Evolutionary conservation across 2,329 filamentous ascomycete species (phyloP), one percentile per base, ranked within the genome.

Genomic region (Metarhizium humberi): DNA sequence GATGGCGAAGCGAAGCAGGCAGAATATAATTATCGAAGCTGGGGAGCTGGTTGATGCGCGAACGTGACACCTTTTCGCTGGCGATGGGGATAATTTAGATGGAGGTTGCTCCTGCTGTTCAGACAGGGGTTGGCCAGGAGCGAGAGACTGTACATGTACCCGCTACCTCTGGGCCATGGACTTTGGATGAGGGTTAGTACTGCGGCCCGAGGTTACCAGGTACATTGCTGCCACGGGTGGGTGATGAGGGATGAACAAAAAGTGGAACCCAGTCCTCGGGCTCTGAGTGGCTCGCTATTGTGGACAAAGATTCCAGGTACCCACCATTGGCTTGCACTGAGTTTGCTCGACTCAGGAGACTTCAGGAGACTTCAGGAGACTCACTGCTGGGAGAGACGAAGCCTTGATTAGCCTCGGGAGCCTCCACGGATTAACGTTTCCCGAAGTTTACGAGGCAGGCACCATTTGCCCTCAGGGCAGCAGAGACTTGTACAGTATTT

Each of bases 21-120:
- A 46, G 40, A 36, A 46, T 45, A 45, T 18, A 25, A 45, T 34
- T 4, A 45, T 45, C 7, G n/a, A 32, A 45, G 38, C 38, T 42
- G 30, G 40, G 2, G 51, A 40, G 49, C 18, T 14, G 14, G 42
- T 42, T 11, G 47, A 46, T 49, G 42, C n/a, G 36, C 29, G 51
- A 53, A 55, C 29, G 38, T 56, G 54, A 56, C 54, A 56, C 54
- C 54, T 53, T 56, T 53, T 43, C 16, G 42, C 32, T 50, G 48
- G 25, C 45, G 45, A 25, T 16, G 7, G 43, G 47, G 6, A 50
- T 20, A 11, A 50, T 34, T 4, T 25, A 25, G 25, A 25, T 50
- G 25, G 47, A 32, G 10, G 47, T 50, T 34, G 29, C 47, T 50
- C 32, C 14, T 25, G 25, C 25, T 25, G 25, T 25, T 25, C 25